Evolutionary conservation across 345 rosid species (phyloP), one percentile per base, ranked within the genome.

Genomic region (Capsella bursapastoris): DNA sequence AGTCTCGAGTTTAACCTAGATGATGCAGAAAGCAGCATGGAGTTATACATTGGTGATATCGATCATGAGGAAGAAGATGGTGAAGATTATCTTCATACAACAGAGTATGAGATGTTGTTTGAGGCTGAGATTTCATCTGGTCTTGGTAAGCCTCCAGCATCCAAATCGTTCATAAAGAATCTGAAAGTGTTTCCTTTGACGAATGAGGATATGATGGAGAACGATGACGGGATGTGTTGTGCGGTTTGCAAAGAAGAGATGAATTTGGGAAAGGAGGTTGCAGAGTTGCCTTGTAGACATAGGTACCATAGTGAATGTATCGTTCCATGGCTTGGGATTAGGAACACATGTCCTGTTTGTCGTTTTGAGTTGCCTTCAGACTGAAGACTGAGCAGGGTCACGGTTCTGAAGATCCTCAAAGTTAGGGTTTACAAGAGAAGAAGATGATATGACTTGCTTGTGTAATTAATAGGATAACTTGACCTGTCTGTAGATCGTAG

Each of bases 331-430:
- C 86, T 94, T 34, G 79, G 82, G 8, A 88, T 94, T 35, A 84
- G 97, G 78, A 94, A 86, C 76, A 89, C 98, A 10, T 93, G 98
- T 61, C 98, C 98, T 22, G 93, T 94, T 71, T 94, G 98, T 82
- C 90, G 98, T 32, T 82, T 82, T 68, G 93, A 94, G 81, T 68
- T 91, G 82, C 96, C 93, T 44, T 86, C 96, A 0, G 97, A 88
- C 8, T 66, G 88, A 88, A 66, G 71, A 71, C 82, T 52, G 85
- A 84, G 10, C 80, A 85, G 3, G 29, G 22, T 41, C 4, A 38
- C 8, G 51, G 58, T 60, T 60, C 32, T 52, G 40, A 51, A 75
- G 73, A 25, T n/a, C 58, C 3, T 52, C n/a, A 10, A 64, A 27
- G 8, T 29, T 59, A 67, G 35, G 57, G 49, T n/a, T 68, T 74